Percentiles rank a stretch among this genome's conserved stretches.
phyloP scores from a whole-genome alignment of 1,139 yeast genomes.

The Tardiomyces blankii region DNA sequence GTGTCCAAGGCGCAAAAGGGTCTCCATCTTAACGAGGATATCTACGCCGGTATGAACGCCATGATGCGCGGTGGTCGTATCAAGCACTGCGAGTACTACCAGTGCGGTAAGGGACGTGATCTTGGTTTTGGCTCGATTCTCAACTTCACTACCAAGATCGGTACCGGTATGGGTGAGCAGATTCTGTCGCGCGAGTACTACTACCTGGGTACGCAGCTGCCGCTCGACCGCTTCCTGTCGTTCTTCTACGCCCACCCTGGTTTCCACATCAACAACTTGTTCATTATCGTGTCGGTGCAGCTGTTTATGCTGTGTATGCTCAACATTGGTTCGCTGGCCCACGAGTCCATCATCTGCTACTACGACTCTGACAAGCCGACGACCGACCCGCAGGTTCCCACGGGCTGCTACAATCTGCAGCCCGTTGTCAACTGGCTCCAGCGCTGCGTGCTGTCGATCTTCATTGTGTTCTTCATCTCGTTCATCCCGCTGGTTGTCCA shows the following conservation, averaged over 20 bases:
- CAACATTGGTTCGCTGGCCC: constrained; percentile 84
- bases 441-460: constrained; percentile 94
- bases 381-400: constrained; percentile 74
- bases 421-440: constrained; percentile 96
- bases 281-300: constrained; percentile 90
- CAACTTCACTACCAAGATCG: constrained; percentile 98
- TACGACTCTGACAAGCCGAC: constrained; percentile 79
- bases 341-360: constrained; percentile 76
- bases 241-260: constrained; percentile 99
- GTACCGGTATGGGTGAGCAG: constrained; percentile 99
- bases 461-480: constrained; percentile 96
- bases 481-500: constrained; percentile 94
- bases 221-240: constrained; percentile 92
- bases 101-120: constrained; percentile 99
- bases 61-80: constrained; percentile 97
- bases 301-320: constrained; percentile 84
- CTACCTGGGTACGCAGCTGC: constrained; percentile 94
- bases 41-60: constrained; percentile 98
- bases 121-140: constrained; percentile 97
- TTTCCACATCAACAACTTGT: constrained; percentile 95
- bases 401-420: constrained; percentile 84
- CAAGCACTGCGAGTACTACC: constrained; percentile 98
- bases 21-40: constrained; percentile 96
- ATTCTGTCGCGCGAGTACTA: constrained; percentile 97
- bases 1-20: constrained; percentile 98